A percentile compares a stretch with the other conserved stretches of the same genome.
These are phyloP conservation scores for Sherardia arvensis DNA, from an alignment of 257 asterid genomes.

Conservation along the genomic window DNA sequence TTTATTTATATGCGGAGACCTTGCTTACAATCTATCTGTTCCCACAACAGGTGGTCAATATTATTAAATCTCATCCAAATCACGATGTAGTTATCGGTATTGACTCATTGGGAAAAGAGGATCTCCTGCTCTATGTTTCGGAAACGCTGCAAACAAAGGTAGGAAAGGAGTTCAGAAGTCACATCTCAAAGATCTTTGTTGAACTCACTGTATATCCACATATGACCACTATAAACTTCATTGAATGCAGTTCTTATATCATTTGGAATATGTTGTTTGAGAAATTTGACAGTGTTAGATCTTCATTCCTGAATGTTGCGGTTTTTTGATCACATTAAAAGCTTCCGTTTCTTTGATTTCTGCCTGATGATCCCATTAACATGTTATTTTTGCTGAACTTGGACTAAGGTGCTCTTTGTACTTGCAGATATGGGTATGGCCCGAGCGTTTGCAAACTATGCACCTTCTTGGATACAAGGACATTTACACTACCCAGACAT, in stretches of 20 bases:
- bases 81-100: constrained; percentile 67
- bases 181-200: neutral
- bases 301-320: neutral
- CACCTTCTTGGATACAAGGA: constrained; percentile 68
- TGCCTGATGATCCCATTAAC: neutral
- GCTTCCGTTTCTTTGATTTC: neutral
- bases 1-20: constrained; percentile 1
- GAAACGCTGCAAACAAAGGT: constrained; percentile 58
- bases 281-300: neutral
- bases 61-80: constrained; percentile 63
- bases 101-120: constrained; percentile 86
- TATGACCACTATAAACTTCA: neutral
- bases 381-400: neutral
- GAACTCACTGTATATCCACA: neutral
- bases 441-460: constrained; percentile 75
- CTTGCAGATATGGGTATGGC: constrained; percentile 94
- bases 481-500: constrained; percentile 63
- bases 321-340: neutral
- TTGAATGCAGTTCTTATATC: neutral
- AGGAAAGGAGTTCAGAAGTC: neutral
- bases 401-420: constrained; percentile 9
- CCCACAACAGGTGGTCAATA: constrained; percentile 52
- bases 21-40: constrained; percentile 11
- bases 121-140: constrained; percentile 63
- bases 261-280: neutral